A percentile compares a stretch with the other conserved stretches of the same genome.
Conservation (phyloP, 106 monocot genomes). For the Dioscorea zingiberensis region DNA sequence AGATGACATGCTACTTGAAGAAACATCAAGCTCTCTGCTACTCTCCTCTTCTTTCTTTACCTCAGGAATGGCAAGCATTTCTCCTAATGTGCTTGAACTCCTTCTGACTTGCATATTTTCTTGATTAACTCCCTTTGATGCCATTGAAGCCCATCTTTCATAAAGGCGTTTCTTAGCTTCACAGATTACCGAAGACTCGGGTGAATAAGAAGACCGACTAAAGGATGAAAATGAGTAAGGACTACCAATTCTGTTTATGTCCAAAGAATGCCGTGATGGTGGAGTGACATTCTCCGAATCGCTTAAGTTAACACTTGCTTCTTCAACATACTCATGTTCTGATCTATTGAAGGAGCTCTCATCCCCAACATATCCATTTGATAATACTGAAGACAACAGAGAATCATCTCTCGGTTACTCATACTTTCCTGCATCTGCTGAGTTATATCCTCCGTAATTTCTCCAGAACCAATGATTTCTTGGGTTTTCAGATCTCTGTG, state of each 20-base stretch:
- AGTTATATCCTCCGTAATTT: slow-evolving; percentile 43
- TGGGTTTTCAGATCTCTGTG: slow-evolving; percentile 7
- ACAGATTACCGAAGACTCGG: slow-evolving; percentile 71
- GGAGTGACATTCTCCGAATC: slow-evolving; percentile 53
- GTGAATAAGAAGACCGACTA: slow-evolving; percentile 39
- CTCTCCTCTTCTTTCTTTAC: slow-evolving; percentile 38
- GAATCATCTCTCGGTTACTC: slow-evolving; percentile 50
- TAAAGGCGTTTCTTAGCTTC: slow-evolving; percentile 90
- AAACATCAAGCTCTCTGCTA: slow-evolving; percentile 7
- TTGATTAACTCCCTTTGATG: slow-evolving; percentile 22
- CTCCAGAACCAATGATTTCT: slow-evolving; percentile 24
- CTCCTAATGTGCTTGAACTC: slow-evolving; percentile 72
- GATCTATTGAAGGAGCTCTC: slow-evolving; percentile 57
- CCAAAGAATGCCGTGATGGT: slow-evolving; percentile 54
- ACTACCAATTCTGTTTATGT: slow-evolving; percentile 31
- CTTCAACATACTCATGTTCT: slow-evolving; percentile 47
- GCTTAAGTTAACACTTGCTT: slow-evolving; percentile 31
- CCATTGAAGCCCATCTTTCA: slow-evolving; percentile 59
- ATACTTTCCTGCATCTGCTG: slow-evolving; percentile 38
- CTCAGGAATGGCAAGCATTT: slow-evolving; percentile 61
- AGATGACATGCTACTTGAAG: slow-evolving; percentile 21
- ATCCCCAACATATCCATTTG: slow-evolving; percentile 70
- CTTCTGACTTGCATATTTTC: slow-evolving; percentile 35
- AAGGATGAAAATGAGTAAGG: slow-evolving; percentile 52
- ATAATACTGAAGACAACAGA: slow-evolving; percentile 45